These are phyloP conservation scores for Hemisphaericaspora lyxosophila DNA, from an alignment of 1,139 yeast species.

Conservation along the genomic window DNA sequence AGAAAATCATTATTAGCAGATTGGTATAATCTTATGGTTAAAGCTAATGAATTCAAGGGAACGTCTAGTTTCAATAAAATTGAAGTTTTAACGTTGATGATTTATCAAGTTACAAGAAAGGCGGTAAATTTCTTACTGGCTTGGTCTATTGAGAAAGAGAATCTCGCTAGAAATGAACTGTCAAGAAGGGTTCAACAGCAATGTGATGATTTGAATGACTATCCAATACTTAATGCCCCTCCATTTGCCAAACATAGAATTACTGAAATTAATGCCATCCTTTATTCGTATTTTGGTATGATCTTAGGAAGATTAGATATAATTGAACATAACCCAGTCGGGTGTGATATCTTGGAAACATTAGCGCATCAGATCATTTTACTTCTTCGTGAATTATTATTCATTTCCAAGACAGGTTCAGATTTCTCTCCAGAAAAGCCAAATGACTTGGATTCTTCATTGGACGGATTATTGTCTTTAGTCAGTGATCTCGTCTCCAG, in stretches of 20 bases:
- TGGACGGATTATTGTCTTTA: slow-evolving; percentile 56
- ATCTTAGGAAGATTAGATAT: slow-evolving; percentile 72
- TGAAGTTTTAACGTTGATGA: slow-evolving; percentile 68
- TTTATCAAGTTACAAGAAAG: slow-evolving; percentile 71
- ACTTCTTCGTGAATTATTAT: slow-evolving; percentile 61
- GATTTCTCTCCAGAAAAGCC: slow-evolving; percentile 44
- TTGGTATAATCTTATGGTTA: slow-evolving; percentile 84
- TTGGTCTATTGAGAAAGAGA: slow-evolving; percentile 65
- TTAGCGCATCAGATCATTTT: slow-evolving; percentile 68
- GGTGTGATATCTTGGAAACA: slow-evolving; percentile 65
- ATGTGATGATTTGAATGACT: slow-evolving; percentile 41
- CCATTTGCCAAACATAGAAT: slow-evolving; percentile 73
- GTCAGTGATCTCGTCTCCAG: slow-evolving; percentile 67
- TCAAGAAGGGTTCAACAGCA: not conserved
- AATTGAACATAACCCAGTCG: slow-evolving; percentile 68
- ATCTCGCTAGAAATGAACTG: slow-evolving; percentile 33
- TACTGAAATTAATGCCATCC: slow-evolving; percentile 69
- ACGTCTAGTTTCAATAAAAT: slow-evolving; percentile 66
- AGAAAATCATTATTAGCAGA: slow-evolving; percentile 84
- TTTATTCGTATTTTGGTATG: slow-evolving; percentile 69
- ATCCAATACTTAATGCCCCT: slow-evolving; percentile 49
- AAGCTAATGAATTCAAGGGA: slow-evolving; percentile 80
- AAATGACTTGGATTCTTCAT: slow-evolving; percentile 51
- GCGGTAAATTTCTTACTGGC: slow-evolving; percentile 71
- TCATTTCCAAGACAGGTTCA: slow-evolving; percentile 58